Evolutionary conservation across 495 filamentous ascomycete species (phyloP).

Genomic region (Talaromyces ruber): DNA sequence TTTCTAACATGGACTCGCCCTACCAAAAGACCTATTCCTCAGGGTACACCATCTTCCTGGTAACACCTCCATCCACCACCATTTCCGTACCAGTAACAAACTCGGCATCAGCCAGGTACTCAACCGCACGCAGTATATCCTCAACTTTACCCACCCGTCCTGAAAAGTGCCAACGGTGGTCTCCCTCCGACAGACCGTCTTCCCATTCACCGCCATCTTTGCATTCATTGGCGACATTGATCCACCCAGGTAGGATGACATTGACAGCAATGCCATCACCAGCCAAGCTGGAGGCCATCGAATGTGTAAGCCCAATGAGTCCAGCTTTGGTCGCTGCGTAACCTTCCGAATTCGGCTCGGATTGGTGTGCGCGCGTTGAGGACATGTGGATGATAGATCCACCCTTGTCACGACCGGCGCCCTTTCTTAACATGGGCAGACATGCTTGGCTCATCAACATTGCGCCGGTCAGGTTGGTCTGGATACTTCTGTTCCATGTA

Average conservation of each 20-base stretch:
- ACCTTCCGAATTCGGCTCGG: slow-evolving; percentile 21
- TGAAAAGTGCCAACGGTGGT: slow-evolving; percentile 5
- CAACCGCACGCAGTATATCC: slow-evolving; percentile 7
- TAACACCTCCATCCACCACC: slow-evolving; percentile 26
- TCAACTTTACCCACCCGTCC: slow-evolving; percentile 3
- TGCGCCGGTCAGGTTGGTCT: slow-evolving; percentile 25
- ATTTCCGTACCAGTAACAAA: slow-evolving; percentile 60
- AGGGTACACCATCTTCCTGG: slow-evolving; percentile 6
- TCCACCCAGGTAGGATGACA: slow-evolving; percentile 20
- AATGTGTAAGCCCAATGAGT: slow-evolving; percentile 21
- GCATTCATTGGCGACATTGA: slow-evolving; percentile 23
- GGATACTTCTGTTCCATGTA: slow-evolving; percentile 23
- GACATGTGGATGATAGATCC: slow-evolving; percentile 21
- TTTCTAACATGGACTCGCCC: not conserved
- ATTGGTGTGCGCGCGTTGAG: slow-evolving; percentile 19
- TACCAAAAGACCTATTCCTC: not conserved
- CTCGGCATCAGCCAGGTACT: slow-evolving; percentile 58
- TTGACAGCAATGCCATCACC: slow-evolving; percentile 20
- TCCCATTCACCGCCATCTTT: slow-evolving; percentile 18
- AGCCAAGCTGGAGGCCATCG: slow-evolving; percentile 19
- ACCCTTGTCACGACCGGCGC: slow-evolving; percentile 7
- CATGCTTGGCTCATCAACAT: slow-evolving; percentile 26
- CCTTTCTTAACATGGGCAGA: slow-evolving; percentile 18
- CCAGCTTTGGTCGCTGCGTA: slow-evolving; percentile 25
- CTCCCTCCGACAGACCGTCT: not conserved